Base-by-base conservation (phyloP, 345 rosid species). In the Dimocarpus longan region DNA sequence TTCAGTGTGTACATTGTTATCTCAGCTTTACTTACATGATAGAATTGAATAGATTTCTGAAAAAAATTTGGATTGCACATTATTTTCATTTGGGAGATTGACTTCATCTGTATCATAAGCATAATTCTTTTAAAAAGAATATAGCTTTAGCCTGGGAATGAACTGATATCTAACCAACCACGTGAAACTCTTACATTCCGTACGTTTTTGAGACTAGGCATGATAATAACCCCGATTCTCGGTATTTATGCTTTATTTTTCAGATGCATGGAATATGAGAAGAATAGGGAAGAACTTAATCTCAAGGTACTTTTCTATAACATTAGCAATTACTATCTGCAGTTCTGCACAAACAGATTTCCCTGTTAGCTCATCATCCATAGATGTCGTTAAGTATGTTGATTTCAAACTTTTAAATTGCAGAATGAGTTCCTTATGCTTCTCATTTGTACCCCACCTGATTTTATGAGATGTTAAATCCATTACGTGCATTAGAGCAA, bases 221-320 rank as follows among this genome's bases (percentile, higher is more conserved):
- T 75, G 28, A 28, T 75, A 50, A 12, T 65, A 6, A 19, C 62
- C 13, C 8, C 8, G 16, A 43, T 75, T 16, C 32, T 48, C 42
- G n/a, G 48, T 26, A 19, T 67, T 9, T 73, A 64, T 66, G 37
- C 62, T 52, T 44, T 19, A 52, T 18, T 79, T 80, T 78, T 72
- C 89, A 93, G 98, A 87, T 93, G 90, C 80, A 73, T 66, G 83
- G 98, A 90, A 65, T 87, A 86, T 79, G 92, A 89, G 85, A 86
- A 80, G 86, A 90, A 79, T 66, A 81, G 75, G 68, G 84, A 88
- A 79, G 91, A 89, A 48, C 92, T 93, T 70, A 85, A 75, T 63
- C 10, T 76, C 74, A 93, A 93, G 98, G 97, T 94, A 88, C 39
- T 24, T 64, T 15, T 76, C 37, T 79, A 63, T 37, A 43, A 44